Evolutionary conservation across 2,329 filamentous ascomycete species (phyloP), one percentile per base, ranked within the genome.

Genomic region (Myotisia sp.): DNA sequence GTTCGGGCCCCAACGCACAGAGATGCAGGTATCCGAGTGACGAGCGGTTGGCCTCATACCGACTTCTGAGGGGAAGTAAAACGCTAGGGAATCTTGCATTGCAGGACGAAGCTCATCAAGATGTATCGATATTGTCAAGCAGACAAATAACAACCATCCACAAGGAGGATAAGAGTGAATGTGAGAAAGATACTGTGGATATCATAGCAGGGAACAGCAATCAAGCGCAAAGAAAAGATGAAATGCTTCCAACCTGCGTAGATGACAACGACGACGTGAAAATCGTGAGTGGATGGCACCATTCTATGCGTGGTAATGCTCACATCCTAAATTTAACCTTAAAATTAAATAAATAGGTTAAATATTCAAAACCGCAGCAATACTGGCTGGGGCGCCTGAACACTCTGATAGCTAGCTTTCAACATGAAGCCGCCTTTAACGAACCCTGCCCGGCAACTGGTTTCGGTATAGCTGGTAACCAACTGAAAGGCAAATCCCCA

Each of bases 301-400:
- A n/a, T n/a, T n/a, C n/a, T n/a, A n/a, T n/a, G n/a, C n/a, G n/a
- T n/a, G n/a, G n/a, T n/a, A n/a, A n/a, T n/a, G n/a, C n/a, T n/a
- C n/a, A n/a, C n/a, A n/a, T n/a, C n/a, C n/a, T n/a, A n/a, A n/a
- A n/a, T n/a, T n/a, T n/a, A n/a, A n/a, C n/a, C n/a, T n/a, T n/a
- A n/a, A n/a, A n/a, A n/a, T n/a, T n/a, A n/a, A n/a, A n/a, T n/a
- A n/a, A n/a, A 30, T 24, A 53, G 44, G 47, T 54, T 20, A 39
- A 37, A 20, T 40, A 41, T 23, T 33, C 48, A 8, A 43, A 52
- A 26, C 45, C 51, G 14, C 35, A 33, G 9, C 39, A 44, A 14
- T 54, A 52, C 38, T 55, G 52, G 52, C 42, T 54, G 2, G 52
- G 52, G 6, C 45, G 52, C 12, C 46, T 59, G 37, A 33, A 48